Evolutionary conservation across 75 land plant genomes (phyloP).

Genomic region (Sequoiadendron giganteum): DNA sequence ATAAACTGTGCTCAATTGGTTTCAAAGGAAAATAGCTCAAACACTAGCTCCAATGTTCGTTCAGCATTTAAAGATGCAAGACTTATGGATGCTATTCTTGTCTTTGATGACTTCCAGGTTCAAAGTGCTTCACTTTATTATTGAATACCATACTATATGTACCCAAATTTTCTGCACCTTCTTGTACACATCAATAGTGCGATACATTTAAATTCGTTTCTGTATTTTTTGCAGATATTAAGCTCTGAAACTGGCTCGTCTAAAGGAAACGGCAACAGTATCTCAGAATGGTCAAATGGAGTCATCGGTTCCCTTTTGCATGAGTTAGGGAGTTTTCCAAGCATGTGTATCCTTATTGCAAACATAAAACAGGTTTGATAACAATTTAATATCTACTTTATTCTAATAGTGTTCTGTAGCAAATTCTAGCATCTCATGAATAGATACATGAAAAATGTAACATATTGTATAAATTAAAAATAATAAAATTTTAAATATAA

Average conservation of each 20-base stretch:
- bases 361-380: constrained; percentile 22
- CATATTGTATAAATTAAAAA: too few species aligned
- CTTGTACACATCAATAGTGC: background rate
- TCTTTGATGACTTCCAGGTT: constrained; percentile 35
- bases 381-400: background rate
- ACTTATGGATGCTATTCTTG: constrained; percentile 37
- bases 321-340: constrained; percentile 26
- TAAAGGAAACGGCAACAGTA: constrained; percentile 12
- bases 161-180: background rate
- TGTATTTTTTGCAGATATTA: constrained; percentile 15
- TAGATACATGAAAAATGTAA: background rate
- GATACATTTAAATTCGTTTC: background rate
- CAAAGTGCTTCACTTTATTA: background rate
- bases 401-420: background rate
- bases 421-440: background rate
- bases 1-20: constrained; percentile 30
- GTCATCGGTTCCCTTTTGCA: constrained; percentile 28
- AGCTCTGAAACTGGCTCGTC: constrained; percentile 18
- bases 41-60: constrained; percentile 25
- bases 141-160: background rate
- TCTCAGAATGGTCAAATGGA: constrained; percentile 32
- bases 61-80: constrained; percentile 31
- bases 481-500: too few species aligned
- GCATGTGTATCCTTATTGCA: constrained; percentile 34
- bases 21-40: constrained; percentile 33